Evolutionary conservation across 2,329 filamentous ascomycete species (phyloP).

Genomic region (Pleurostoma richardsiae): DNA sequence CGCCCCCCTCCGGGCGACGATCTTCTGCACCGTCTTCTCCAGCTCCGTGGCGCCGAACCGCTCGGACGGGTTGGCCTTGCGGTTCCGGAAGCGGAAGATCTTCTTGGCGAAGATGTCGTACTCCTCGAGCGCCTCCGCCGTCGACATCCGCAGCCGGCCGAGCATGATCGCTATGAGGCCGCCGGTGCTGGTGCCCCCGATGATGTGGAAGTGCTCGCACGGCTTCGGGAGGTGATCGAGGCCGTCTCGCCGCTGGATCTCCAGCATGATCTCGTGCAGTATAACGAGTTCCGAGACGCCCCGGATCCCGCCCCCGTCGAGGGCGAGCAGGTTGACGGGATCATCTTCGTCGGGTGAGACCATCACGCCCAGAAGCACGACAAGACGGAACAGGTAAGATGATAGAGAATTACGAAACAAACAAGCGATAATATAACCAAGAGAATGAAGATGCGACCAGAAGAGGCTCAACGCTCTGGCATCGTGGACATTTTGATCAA

Average conservation of each 20-base stretch:
- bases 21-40: slow-evolving; percentile 16
- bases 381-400: not conserved
- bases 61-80: slow-evolving; percentile 2
- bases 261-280: slow-evolving; percentile 24
- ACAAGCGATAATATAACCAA: too few species aligned
- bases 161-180: slow-evolving; percentile 41
- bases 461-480: too few species aligned
- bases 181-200: slow-evolving; percentile 30
- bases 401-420: not conserved
- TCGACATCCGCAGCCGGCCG: slow-evolving; percentile 36
- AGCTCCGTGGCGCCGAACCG: slow-evolving; percentile 25
- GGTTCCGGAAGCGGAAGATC: slow-evolving; percentile 26
- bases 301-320: slow-evolving; percentile 27
- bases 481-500: too few species aligned
- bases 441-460: too few species aligned
- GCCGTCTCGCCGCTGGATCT: slow-evolving; percentile 13
- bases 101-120: slow-evolving; percentile 29
- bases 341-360: too few species aligned
- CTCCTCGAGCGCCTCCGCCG: slow-evolving; percentile 32
- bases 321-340: not conserved
- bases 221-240: slow-evolving; percentile 20
- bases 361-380: too few species aligned
- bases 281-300: slow-evolving; percentile 28
- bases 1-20: slow-evolving; percentile 10
- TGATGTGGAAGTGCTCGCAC: slow-evolving; percentile 31